phyloP scores from a whole-genome alignment of 306 rosid species.

The Lagenaria siceraria region DNA sequence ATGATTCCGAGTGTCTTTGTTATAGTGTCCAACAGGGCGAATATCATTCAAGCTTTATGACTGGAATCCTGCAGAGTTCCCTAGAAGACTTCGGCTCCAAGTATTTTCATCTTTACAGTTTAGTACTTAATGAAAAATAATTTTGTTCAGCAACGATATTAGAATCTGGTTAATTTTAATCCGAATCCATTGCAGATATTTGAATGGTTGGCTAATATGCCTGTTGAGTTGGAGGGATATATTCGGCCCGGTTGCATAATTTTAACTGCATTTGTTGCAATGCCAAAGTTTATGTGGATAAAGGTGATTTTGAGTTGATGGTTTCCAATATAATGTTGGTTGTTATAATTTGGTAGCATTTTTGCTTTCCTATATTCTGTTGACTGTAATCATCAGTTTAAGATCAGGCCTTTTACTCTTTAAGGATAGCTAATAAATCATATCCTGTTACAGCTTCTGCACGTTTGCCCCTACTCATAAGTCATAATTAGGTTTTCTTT shows the following conservation, averaged over 20 bases:
- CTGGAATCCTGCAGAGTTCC: slow-evolving; percentile 99
- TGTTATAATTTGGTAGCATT: not conserved
- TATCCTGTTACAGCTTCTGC: not conserved
- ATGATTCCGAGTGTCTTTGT: slow-evolving; percentile 23
- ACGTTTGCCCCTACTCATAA: not conserved
- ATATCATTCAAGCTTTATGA: slow-evolving; percentile 96
- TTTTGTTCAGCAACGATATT: slow-evolving; percentile 3
- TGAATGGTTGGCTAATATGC: slow-evolving; percentile 94
- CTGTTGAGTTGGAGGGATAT: slow-evolving; percentile 95
- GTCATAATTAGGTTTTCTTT: not conserved
- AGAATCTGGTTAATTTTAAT: slow-evolving; percentile 31
- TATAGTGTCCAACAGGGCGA: slow-evolving; percentile 98
- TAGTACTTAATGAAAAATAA: slow-evolving; percentile 34
- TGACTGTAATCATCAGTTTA: not conserved
- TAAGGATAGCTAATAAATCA: not conserved
- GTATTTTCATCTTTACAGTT: slow-evolving; percentile 78
- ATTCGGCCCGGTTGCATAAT: slow-evolving; percentile 96
- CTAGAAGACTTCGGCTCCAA: slow-evolving; percentile 97
- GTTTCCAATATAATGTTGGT: not conserved
- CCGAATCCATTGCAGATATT: slow-evolving; percentile 55
- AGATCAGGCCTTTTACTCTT: not conserved
- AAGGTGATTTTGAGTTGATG: slow-evolving; percentile 36
- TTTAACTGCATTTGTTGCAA: slow-evolving; percentile 69
- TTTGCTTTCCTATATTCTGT: not conserved
- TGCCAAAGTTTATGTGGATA: slow-evolving; percentile 90